Evolutionary conservation across 192 early-diverging fungal genomes (phyloP).

Genomic region (Coemansia guatemalensis): DNA sequence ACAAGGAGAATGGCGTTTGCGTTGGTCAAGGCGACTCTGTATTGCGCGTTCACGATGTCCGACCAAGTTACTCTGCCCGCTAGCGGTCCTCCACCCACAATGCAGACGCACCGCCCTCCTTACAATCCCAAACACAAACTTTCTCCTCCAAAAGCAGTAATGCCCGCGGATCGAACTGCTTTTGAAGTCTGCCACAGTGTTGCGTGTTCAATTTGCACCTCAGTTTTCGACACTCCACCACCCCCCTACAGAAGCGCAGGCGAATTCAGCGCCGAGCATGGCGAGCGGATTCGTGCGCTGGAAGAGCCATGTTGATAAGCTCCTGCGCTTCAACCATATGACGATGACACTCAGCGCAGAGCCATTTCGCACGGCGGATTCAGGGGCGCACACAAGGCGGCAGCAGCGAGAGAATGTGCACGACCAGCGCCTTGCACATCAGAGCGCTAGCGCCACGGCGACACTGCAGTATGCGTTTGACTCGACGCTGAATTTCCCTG

Average conservation of each 20-base stretch:
- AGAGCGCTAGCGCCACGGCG: conserved; percentile 23
- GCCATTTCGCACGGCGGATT: conserved; percentile 28
- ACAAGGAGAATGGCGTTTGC: no score
- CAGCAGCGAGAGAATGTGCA: conserved; percentile 6
- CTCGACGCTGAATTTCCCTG: conserved; percentile 46
- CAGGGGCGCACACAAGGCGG: conserved; percentile 17
- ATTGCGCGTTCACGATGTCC: no score
- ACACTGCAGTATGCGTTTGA: conserved; percentile 55
- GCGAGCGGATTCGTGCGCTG: conserved; percentile 49
- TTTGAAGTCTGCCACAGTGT: conserved; percentile 1
- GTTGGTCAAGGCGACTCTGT: no score
- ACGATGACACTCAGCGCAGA: conserved; percentile 51
- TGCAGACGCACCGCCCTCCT: no score
- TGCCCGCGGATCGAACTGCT: background rate
- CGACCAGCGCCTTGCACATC: conserved; percentile 19
- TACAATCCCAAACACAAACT: no score
- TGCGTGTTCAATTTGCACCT: background rate
- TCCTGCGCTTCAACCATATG: conserved; percentile 55
- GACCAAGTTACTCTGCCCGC: no score
- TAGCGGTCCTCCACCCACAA: no score
- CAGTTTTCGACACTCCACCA: background rate
- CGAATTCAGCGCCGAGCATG: conserved; percentile 29
- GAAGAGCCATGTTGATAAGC: conserved; percentile 51
- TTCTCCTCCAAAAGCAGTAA: no score
- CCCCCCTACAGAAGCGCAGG: background rate